Evolutionary conservation across 2,329 filamentous ascomycete genomes (phyloP).

Genomic region (Hymenoscyphus linearis): DNA sequence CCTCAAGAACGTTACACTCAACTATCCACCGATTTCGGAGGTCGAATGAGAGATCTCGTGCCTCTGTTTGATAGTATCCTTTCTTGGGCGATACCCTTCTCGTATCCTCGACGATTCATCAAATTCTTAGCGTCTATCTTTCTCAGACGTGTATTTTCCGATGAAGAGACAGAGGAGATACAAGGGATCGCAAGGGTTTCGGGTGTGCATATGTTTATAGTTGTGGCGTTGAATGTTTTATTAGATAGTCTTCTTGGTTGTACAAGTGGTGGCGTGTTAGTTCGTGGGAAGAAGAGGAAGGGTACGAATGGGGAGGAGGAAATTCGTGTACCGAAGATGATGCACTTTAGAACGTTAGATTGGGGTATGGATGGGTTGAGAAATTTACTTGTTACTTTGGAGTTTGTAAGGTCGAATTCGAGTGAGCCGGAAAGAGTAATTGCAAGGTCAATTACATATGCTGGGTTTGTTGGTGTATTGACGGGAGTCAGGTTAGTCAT

Average conservation of each 20-base stretch:
- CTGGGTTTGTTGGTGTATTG: constrained; percentile 45
- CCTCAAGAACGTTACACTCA: constrained; percentile 46
- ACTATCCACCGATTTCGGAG: constrained; percentile 41
- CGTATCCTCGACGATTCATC: constrained; percentile 25
- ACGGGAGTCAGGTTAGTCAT: constrained; percentile 42
- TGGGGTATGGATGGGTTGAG: constrained; percentile 42
- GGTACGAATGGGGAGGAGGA: constrained; percentile 14
- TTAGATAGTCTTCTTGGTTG: constrained; percentile 61
- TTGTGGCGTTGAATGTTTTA: constrained; percentile 58
- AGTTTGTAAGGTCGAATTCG: constrained; percentile 33
- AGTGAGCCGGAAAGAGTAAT: constrained; percentile 35
- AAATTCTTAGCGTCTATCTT: constrained; percentile 39
- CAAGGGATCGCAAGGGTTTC: constrained; percentile 47
- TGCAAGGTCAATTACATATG: constrained; percentile 44
- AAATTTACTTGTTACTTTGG: constrained; percentile 34
- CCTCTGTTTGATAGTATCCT: constrained; percentile 48
- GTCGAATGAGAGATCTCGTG: constrained; percentile 39
- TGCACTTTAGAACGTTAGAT: constrained; percentile 51
- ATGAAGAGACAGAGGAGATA: constrained; percentile 58
- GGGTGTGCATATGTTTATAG: constrained; percentile 50
- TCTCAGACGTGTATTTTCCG: constrained; percentile 45
- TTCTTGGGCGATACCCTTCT: constrained; percentile 19
- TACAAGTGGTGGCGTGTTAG: constrained; percentile 48
- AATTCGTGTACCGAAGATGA: constrained; percentile 32
- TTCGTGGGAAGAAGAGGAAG: constrained; percentile 20